A percentile compares a stretch with the other conserved stretches of the same genome.
Evolutionary conservation across 176 grass and related monocot genomes (phyloP).

Genomic region (Ananas comosus): DNA sequence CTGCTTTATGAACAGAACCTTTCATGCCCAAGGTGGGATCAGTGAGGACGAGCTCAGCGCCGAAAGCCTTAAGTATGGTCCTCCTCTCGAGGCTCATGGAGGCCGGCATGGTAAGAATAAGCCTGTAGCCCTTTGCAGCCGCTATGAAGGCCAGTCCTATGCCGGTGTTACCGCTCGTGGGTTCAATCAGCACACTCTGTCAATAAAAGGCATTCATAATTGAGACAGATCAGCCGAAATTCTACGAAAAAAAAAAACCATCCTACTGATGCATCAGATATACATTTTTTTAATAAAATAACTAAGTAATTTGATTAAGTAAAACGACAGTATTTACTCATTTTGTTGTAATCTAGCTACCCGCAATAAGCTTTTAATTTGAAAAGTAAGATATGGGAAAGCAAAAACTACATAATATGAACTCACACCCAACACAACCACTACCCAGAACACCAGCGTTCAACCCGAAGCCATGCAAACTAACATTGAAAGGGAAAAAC

Average conservation of each 20-base stretch:
- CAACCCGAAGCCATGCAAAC: too few relatives aligned
- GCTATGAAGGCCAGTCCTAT: slow-evolving; percentile 92
- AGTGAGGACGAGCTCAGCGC: slow-evolving; percentile 64
- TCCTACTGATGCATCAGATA: too few relatives aligned
- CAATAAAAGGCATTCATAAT: slow-evolving; percentile 1
- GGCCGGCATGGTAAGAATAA: slow-evolving; percentile 77
- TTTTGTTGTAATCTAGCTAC: too few relatives aligned
- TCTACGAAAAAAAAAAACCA: neutral
- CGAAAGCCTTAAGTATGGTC: slow-evolving; percentile 79
- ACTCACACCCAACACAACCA: too few relatives aligned
- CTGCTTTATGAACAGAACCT: slow-evolving; percentile 61
- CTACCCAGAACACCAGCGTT: too few relatives aligned
- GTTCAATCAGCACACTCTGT: slow-evolving; percentile 89
- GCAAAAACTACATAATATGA: too few relatives aligned
- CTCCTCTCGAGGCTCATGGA: slow-evolving; percentile 85
- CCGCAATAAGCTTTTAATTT: too few relatives aligned
- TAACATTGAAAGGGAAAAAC: too few relatives aligned
- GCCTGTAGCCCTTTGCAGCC: slow-evolving; percentile 81
- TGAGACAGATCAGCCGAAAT: neutral
- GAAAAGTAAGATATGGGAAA: too few relatives aligned
- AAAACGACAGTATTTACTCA: too few relatives aligned
- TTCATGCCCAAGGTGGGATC: slow-evolving; percentile 75
- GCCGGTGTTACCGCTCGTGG: slow-evolving; percentile 89
- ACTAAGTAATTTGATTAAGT: too few relatives aligned
- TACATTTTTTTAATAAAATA: too few relatives aligned